Base-by-base conservation (phyloP, 2,329 filamentous ascomycete genomes). In the Sclerotiophoma versabilis region DNA sequence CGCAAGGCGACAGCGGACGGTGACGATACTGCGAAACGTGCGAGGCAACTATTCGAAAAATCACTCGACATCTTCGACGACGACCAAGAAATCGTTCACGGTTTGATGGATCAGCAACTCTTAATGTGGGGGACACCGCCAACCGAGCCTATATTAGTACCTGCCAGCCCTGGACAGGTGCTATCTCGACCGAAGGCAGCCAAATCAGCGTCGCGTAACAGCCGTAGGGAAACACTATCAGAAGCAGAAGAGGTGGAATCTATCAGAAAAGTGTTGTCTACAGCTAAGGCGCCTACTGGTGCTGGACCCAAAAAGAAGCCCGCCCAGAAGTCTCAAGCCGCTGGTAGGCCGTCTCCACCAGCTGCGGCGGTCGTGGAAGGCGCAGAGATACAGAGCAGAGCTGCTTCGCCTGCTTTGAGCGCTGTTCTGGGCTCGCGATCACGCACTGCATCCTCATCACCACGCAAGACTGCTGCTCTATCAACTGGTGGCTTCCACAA, bases 401-500 rank as follows among this genome's bases (percentile, higher is more conserved):
- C 56, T 5, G 27, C 27, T 1, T 56, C 60, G 5, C 57, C 58
- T 15, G 23, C 39, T 14, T 49, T 46, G 4, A 56, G 51, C 9
- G 53, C 56, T 25, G 20, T 49, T 2, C 48, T 55, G 1, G 52
- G 49, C 8, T 36, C 46, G 8, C 48, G 29, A 23, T 59, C 58
- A 39, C 58, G 57, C 23, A 56, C 53, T 4, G 30, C 51, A 2
- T 63, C 65, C 1, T 26, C 42, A 1, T 62, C 58, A 23, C 60
- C 62, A 8, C 57, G 41, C 7, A 67, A 65, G 19, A 15, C 47
- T 10, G 47, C 53, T 8, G 42, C 57, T 5, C 47, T 66, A 3
- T 73, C 69, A 1, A 70, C 66, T 5, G 69, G 67, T 11, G 69
- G 68, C 6, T 69, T 71, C 25, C 60, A 45, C 14, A 73, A 63